Conservation (phyloP, 371 early-diverging fungal genomes). For the Mortierella sp. region DNA sequence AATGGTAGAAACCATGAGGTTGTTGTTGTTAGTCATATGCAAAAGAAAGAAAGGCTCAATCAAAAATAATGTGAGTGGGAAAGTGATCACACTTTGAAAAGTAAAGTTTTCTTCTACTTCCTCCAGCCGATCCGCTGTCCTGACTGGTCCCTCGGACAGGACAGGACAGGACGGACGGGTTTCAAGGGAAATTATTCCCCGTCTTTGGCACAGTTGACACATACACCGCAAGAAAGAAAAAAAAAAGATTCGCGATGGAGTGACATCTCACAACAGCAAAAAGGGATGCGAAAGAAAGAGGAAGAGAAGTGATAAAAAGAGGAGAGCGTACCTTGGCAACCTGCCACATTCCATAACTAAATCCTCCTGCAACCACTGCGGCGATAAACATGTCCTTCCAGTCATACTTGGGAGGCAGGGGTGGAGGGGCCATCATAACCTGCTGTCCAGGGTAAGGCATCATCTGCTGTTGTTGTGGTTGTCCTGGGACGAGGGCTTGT, state of each 20-base stretch:
- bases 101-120: neutral
- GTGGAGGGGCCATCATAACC: constrained; percentile 69
- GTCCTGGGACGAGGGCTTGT: constrained; percentile 34
- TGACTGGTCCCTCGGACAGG: neutral
- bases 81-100: constrained; percentile 7
- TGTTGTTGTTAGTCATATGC: neutral
- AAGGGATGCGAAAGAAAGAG: neutral
- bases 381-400: constrained; percentile 97
- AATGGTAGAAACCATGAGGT: neutral
- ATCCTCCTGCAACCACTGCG: constrained; percentile 88
- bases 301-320: neutral
- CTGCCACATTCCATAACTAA: constrained; percentile 87
- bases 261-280: constrained; percentile 3
- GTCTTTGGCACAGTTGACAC: neutral
- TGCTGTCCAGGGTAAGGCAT: constrained; percentile 36
- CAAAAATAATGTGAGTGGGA: neutral
- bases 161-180: constrained; percentile 3
- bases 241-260: constrained; percentile 6
- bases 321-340: constrained; percentile 76
- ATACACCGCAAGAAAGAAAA: neutral
- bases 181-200: constrained; percentile 19
- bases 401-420: constrained; percentile 79
- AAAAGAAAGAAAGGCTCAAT: neutral
- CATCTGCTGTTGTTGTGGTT: constrained; percentile 40
- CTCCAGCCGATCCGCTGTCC: constrained; percentile 35